Evolutionary conservation across 495 filamentous ascomycete species (phyloP).

Genomic region (Hypoxylon rickii): DNA sequence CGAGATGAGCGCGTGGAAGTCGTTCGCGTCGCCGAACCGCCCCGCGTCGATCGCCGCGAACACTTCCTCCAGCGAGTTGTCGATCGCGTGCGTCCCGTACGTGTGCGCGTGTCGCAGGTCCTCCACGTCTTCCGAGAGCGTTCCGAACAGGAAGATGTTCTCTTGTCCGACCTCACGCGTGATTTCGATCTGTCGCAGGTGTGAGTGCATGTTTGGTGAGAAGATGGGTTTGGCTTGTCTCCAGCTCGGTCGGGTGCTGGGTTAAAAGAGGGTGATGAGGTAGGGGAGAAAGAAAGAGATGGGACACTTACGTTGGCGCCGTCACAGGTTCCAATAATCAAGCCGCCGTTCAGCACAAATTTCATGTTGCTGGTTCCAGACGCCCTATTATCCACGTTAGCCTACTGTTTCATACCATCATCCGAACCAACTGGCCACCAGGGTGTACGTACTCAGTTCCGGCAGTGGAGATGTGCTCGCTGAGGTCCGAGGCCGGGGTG

Average conservation of each 20-base stretch:
- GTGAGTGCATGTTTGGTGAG: constrained; percentile 4
- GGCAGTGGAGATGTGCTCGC: constrained; percentile 97
- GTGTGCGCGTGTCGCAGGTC: constrained; percentile 90
- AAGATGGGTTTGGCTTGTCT: too few species aligned
- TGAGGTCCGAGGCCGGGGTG: constrained; percentile 90
- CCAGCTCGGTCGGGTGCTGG: too few species aligned
- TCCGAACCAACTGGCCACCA: neutral
- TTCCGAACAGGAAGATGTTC: constrained; percentile 98
- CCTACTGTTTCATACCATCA: neutral
- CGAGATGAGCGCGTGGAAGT: constrained; percentile 79
- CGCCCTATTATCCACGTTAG: constrained; percentile 42
- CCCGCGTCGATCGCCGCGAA: constrained; percentile 79
- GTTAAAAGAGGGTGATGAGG: too few species aligned
- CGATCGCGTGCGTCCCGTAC: constrained; percentile 77
- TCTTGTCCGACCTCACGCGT: constrained; percentile 93
- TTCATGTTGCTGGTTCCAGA: constrained; percentile 88
- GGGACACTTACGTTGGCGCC: constrained; percentile 82
- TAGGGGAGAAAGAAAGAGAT: neutral
- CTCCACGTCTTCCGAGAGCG: constrained; percentile 94
- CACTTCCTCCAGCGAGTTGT: constrained; percentile 74
- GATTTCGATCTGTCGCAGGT: constrained; percentile 81
- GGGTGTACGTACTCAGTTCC: constrained; percentile 72
- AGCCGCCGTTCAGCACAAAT: constrained; percentile 93
- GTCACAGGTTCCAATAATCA: constrained; percentile 97
- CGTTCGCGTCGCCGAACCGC: constrained; percentile 74